A percentile compares a stretch with the other conserved stretches of the same genome.
phyloP scores from a whole-genome alignment of 139 green algal species.

The Tetraselmis striata region DNA sequence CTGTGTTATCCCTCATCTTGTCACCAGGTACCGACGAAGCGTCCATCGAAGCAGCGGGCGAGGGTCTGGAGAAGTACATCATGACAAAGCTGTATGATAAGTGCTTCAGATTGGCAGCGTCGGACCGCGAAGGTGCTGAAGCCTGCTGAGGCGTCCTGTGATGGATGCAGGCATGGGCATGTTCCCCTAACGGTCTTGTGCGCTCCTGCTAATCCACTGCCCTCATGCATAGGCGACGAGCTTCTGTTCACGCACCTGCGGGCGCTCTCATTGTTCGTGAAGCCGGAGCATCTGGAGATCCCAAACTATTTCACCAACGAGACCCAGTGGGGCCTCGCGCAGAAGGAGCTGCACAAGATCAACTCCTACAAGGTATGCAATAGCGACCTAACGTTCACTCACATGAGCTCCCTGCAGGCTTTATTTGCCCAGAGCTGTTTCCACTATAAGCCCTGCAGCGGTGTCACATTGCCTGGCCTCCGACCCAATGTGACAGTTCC shows the following conservation, averaged over 20 bases:
- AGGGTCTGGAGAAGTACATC: constrained; percentile 96
- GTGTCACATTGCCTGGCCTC: too few relatives aligned
- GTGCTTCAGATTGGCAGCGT: constrained; percentile 52
- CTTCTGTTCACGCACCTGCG: constrained; percentile 1
- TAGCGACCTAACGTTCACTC: too few relatives aligned
- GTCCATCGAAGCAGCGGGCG: constrained; percentile 40
- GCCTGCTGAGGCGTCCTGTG: constrained; percentile 23
- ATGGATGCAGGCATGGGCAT: not conserved
- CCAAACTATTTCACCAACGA: constrained; percentile 33
- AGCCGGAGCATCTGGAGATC: constrained; percentile 81
- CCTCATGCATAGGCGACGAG: not conserved
- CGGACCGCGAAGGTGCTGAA: not conserved
- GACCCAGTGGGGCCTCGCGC: constrained; percentile 45
- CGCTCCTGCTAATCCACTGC: too few relatives aligned
- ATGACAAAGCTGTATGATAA: constrained; percentile 88
- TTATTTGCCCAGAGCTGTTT: too few relatives aligned
- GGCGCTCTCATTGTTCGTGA: constrained; percentile 59
- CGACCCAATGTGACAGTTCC: too few relatives aligned
- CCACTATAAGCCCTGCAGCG: too few relatives aligned
- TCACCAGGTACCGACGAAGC: constrained; percentile 1
- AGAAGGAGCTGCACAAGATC: constrained; percentile 81
- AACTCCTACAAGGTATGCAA: constrained; percentile 67
- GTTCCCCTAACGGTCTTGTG: too few relatives aligned
- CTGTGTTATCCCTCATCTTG: not conserved
- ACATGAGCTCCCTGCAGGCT: too few relatives aligned